phyloP scores from a whole-genome alignment of 2,329 filamentous ascomycete genomes.

The Triangularia setosa region DNA sequence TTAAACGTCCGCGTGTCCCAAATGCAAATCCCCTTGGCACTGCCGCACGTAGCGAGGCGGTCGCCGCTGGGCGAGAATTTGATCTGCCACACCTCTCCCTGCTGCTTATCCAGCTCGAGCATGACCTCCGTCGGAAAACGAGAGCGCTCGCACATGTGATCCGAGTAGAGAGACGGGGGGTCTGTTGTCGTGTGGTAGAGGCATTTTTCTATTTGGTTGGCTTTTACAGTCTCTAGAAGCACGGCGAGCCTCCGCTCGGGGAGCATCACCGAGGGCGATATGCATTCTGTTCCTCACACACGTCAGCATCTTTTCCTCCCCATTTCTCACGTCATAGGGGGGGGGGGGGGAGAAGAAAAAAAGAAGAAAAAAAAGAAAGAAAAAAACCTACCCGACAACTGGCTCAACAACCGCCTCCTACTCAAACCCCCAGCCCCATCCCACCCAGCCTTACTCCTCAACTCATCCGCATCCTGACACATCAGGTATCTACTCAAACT shows the following conservation, averaged over 20 bases:
- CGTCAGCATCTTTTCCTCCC: neutral
- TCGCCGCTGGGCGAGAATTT: constrained; percentile 85
- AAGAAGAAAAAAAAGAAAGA: constrained; percentile 34
- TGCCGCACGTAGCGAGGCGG: constrained; percentile 77
- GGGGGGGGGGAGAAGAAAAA: no score
- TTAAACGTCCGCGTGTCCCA: constrained; percentile 74
- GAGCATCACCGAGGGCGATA: constrained; percentile 95
- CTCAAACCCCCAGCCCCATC: constrained; percentile 76
- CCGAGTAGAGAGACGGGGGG: constrained; percentile 80
- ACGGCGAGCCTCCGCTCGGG: constrained; percentile 83
- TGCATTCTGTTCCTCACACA: constrained; percentile 68
- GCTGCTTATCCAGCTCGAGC: constrained; percentile 67
- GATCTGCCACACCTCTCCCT: constrained; percentile 86
- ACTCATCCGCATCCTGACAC: constrained; percentile 73
- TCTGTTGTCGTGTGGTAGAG: constrained; percentile 79
- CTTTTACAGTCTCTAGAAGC: constrained; percentile 78
- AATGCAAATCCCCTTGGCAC: constrained; percentile 70
- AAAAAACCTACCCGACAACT: constrained; percentile 68
- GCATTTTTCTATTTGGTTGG: constrained; percentile 76
- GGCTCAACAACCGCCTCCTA: constrained; percentile 68
- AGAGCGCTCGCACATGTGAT: constrained; percentile 76
- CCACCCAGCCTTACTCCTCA: constrained; percentile 76
- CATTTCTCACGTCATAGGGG: no score
- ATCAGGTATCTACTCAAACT: constrained; percentile 86
- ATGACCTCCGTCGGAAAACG: constrained; percentile 74